These are phyloP conservation scores for Solanum paucissectum DNA, from an alignment of 257 asterid genomes.

Conservation along the genomic window DNA sequence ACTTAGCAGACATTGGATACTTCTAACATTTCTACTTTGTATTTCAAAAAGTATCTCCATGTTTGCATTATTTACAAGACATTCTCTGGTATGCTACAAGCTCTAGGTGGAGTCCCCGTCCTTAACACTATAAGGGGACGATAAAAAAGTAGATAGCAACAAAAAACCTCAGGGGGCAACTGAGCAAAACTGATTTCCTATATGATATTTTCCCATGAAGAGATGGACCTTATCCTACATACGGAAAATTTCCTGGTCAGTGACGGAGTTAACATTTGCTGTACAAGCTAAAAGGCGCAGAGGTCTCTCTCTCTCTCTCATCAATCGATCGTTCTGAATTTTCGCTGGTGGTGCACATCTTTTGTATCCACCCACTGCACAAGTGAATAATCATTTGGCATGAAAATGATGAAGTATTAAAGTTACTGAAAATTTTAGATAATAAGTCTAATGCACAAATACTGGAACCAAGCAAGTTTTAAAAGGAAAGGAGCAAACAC, in stretches of 20 bases:
- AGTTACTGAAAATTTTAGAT: not conserved
- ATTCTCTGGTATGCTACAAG: not conserved
- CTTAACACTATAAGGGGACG: not conserved
- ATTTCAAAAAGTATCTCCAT: not conserved
- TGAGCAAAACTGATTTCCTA: not conserved
- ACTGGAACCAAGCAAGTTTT: not conserved
- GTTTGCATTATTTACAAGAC: not conserved
- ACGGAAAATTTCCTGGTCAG: not conserved
- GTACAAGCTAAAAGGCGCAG: not conserved
- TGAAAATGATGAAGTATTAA: not conserved
- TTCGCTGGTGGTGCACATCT: not conserved
- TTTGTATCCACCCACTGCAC: conserved; percentile 9
- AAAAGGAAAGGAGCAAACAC: not conserved
- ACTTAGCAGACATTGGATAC: not conserved
- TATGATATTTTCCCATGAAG: not conserved
- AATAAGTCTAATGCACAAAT: not conserved
- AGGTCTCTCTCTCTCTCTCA: not conserved
- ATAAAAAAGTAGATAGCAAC: not conserved
- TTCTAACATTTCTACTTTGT: not conserved
- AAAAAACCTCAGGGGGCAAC: not conserved
- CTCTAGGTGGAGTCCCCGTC: not conserved
- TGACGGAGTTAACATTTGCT: not conserved
- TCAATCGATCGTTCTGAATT: not conserved
- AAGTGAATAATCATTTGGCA: not conserved
- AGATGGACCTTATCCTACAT: not conserved